phyloP scores from a whole-genome alignment of 495 filamentous ascomycete species.

The Tuber microsphaerosporum region DNA sequence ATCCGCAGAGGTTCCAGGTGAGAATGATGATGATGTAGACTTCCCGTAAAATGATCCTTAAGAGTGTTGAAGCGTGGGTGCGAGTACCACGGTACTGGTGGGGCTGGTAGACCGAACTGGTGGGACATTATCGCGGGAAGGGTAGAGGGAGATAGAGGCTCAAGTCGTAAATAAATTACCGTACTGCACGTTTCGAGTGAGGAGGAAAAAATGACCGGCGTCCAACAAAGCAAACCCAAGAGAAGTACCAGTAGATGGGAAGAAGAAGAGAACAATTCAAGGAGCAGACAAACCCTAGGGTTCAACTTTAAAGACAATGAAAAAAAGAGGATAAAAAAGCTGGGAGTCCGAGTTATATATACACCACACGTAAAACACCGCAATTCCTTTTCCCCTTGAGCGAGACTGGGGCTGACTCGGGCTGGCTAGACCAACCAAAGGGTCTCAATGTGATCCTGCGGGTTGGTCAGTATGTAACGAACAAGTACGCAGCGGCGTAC shows the following conservation, averaged over 20 bases:
- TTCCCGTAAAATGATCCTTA: slow-evolving; percentile 18
- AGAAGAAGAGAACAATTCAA: not conserved
- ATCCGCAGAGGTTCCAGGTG: slow-evolving; percentile 34
- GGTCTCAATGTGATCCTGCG: not conserved
- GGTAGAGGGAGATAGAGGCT: not conserved
- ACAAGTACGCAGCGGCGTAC: not conserved
- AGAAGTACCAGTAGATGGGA: too few relatives aligned
- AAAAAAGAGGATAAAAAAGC: not conserved
- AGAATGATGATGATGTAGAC: slow-evolving; percentile 21
- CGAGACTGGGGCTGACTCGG: not conserved
- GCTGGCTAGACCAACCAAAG: not conserved
- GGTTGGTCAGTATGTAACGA: slow-evolving; percentile 1
- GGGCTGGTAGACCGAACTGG: not conserved
- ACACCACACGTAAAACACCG: not conserved
- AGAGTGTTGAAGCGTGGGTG: slow-evolving; percentile 31
- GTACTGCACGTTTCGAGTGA: not conserved
- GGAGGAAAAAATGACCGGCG: slow-evolving; percentile 3
- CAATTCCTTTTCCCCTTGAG: not conserved
- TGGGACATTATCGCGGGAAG: slow-evolving; percentile 23
- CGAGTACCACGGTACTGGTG: slow-evolving; percentile 38
- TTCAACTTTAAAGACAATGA: not conserved
- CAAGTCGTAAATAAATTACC: not conserved
- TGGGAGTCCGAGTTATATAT: slow-evolving; percentile 4
- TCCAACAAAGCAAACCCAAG: not conserved
- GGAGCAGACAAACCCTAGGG: not conserved